Conservation (phyloP, 805 yeast genomes). For the Pichia ethanolica region DNA sequence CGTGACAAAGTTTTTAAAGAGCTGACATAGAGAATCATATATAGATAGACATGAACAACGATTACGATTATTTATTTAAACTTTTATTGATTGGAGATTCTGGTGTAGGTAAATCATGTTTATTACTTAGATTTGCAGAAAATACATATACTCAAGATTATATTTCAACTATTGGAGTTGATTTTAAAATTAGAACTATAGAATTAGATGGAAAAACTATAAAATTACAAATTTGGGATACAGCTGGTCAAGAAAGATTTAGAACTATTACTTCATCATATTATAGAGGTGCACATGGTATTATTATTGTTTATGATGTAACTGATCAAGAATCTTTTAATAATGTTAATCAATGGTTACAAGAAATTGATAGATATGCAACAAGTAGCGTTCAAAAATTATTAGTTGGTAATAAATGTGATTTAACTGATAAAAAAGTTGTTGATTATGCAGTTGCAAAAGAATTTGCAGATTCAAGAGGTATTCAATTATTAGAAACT, state of each 20-base stretch:
- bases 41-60: constrained; percentile 57
- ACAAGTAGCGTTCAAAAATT: constrained; percentile 95
- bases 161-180: constrained; percentile 96
- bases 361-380: constrained; percentile 96
- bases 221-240: constrained; percentile 98
- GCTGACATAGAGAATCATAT: neutral
- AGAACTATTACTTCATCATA: constrained; percentile 96
- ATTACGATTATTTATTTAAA: constrained; percentile 96
- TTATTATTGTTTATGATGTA: constrained; percentile 94
- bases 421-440: constrained; percentile 84
- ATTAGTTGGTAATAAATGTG: constrained; percentile 95
- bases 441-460: constrained; percentile 95
- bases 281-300: constrained; percentile 98
- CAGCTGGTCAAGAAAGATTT: constrained; percentile 98
- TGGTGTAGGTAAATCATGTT: constrained; percentile 97
- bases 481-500: constrained; percentile 92
- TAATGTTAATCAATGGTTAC: constrained; percentile 97
- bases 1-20: no score
- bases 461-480: constrained; percentile 94
- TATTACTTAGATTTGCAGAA: constrained; percentile 91
- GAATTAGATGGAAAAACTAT: constrained; percentile 96
- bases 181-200: constrained; percentile 80
- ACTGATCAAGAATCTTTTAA: constrained; percentile 95
- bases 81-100: constrained; percentile 94
- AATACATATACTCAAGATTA: constrained; percentile 95